Evolutionary conservation across 495 filamentous ascomycete genomes (phyloP), one percentile per base, ranked within the genome.

Genomic region (Physcia stellaris): DNA sequence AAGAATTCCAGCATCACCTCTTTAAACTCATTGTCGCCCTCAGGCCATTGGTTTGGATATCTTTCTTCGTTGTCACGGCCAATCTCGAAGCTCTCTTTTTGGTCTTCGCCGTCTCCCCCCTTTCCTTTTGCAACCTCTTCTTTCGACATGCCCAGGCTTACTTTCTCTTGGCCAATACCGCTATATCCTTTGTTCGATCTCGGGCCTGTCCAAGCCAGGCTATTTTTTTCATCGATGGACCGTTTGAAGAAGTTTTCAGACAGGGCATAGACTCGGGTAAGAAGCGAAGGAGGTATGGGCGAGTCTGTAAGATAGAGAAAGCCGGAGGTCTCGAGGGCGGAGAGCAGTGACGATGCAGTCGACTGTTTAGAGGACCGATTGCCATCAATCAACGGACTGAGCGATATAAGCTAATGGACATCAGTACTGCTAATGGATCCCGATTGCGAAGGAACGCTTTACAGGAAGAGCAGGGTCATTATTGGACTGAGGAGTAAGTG

Each of bases 21-120:
- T 44, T 74, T 79, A 60, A 95, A 96, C 0, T 62, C 63, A 27
- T 62, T 61, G 2, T 77, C 72, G 27, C 31, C 17, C 21, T 63
- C 54, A 0, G 88, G 88, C 88, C 88, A 96, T 21, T 70, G 74
- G 54, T 96, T 95, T 0, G 84, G 79, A 20, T 68, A 55, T 0
- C 61, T 71, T 0, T 67, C 64, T 23, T 81, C 78, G 9, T 67
- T 72, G 22, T 92, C 83, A 4, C 79, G 67, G 0, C 85, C 86
- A 48, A 92, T 87, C 52, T 93, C 86, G 44, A 87, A 68, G 21
- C 69, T 78, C 53, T 93, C 86, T 55, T 93, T 93, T 33, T 87
- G 60, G 55, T 94, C 86, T 0, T 83, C 79, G 1, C 61, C 70
- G 6, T 66, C 60, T 1, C 21, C 23, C 12, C 64, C 63, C 11